phyloP scores from a whole-genome alignment of 2,329 filamentous ascomycete species.

The Didymella sp. region DNA sequence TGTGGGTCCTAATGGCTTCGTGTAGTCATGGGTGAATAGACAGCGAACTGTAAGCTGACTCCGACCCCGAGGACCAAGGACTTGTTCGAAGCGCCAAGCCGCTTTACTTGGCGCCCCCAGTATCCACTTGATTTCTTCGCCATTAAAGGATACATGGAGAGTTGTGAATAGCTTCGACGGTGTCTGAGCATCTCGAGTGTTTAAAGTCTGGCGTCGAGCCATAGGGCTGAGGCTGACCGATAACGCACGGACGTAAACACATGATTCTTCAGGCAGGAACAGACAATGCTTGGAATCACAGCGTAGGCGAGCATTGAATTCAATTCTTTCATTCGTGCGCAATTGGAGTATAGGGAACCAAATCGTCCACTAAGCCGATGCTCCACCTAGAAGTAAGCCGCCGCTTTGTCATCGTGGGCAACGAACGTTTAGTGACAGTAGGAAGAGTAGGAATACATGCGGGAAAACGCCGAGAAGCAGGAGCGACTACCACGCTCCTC shows the following conservation, averaged over 20 bases:
- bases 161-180: neutral
- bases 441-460: slow-evolving; percentile 49
- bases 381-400: slow-evolving; percentile 21
- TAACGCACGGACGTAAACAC: slow-evolving; percentile 5
- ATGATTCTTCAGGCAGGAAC: neutral
- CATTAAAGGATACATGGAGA: neutral
- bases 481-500: neutral
- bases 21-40: neutral
- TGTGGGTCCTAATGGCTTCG: neutral
- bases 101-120: neutral
- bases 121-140: neutral
- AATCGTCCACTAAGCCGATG: slow-evolving; percentile 29
- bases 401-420: slow-evolving; percentile 25
- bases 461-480: slow-evolving; percentile 18
- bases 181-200: neutral
- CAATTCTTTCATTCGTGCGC: slow-evolving; percentile 28
- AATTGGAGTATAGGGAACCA: slow-evolving; percentile 44
- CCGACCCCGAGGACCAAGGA: slow-evolving; percentile 1
- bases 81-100: neutral
- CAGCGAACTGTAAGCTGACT: slow-evolving; percentile 14
- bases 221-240: neutral
- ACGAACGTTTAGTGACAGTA: slow-evolving; percentile 49
- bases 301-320: neutral
- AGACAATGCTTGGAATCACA: neutral
- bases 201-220: neutral